A percentile compares a stretch with the other conserved stretches of the same genome.
Conservation (phyloP, 73 alveolate genomes). For the Tetrahymena malaccensis region DNA sequence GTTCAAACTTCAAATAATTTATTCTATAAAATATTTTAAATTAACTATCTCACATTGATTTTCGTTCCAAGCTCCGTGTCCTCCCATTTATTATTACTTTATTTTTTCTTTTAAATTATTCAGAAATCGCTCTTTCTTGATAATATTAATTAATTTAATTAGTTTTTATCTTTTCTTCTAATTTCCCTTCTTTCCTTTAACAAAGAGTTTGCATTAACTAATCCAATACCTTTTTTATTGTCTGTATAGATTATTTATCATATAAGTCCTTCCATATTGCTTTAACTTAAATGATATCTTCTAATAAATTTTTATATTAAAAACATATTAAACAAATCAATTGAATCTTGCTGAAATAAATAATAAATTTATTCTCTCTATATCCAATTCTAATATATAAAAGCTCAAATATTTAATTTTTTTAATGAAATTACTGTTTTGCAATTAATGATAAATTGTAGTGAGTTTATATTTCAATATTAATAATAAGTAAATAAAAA, state of each 20-base stretch:
- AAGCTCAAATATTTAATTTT: neutral
- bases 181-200: neutral
- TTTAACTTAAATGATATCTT: neutral
- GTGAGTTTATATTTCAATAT: no score
- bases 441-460: no score
- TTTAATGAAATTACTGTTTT: no score
- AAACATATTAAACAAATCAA: no score
- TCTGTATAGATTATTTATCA: neutral
- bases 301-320: neutral
- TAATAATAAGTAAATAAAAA: no score
- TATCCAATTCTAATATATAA: neutral
- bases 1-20: neutral
- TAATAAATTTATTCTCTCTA: neutral
- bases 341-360: neutral
- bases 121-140: neutral
- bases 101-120: neutral
- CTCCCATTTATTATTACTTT: neutral
- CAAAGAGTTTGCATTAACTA: neutral
- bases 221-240: neutral
- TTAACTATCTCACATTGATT: neutral
- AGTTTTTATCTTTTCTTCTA: neutral
- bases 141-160: neutral
- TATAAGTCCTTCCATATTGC: neutral
- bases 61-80: neutral
- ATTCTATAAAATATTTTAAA: neutral